Conservation (phyloP, 805 yeast genomes). For the Saturnispora sekii region DNA sequence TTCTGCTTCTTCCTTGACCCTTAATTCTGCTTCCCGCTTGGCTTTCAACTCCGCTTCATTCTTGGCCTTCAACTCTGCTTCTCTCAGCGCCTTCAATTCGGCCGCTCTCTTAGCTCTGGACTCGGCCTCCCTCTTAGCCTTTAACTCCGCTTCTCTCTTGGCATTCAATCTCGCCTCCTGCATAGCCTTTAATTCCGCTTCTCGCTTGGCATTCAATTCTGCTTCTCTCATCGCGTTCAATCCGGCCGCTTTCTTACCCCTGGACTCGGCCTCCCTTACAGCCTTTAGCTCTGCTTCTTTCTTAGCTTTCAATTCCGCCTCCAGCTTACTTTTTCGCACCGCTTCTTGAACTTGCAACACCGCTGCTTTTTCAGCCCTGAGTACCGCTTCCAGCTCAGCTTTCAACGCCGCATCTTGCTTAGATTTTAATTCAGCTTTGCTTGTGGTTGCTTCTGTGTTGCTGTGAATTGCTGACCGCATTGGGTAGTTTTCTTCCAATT, state of each 20-base stretch:
- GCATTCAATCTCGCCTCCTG: not conserved
- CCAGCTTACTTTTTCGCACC: not conserved
- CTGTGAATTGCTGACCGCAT: too few relatives aligned
- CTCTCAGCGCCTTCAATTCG: not conserved
- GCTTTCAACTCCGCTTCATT: not conserved
- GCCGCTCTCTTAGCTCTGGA: not conserved
- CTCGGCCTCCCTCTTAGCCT: not conserved
- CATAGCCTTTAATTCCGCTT: not conserved
- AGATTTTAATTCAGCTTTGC: not conserved
- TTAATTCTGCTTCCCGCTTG: not conserved
- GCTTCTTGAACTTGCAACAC: not conserved
- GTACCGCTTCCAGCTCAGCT: not conserved
- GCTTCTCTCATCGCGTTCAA: not conserved
- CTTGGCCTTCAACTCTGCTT: not conserved
- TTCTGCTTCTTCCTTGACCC: not conserved
- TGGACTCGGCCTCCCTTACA: not conserved
- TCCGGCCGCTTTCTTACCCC: not conserved
- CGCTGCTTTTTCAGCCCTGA: not conserved
- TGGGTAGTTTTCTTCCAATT: too few relatives aligned
- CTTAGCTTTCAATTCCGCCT: not conserved
- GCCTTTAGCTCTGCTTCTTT: not conserved
- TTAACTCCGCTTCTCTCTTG: not conserved
- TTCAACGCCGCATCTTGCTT: not conserved
- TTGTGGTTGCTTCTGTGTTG: not conserved
- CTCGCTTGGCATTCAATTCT: not conserved